Evolutionary conservation across 164 flowering plant species (phyloP), one percentile per base, ranked within the genome.

Genomic region (Nymphaea colorata): DNA sequence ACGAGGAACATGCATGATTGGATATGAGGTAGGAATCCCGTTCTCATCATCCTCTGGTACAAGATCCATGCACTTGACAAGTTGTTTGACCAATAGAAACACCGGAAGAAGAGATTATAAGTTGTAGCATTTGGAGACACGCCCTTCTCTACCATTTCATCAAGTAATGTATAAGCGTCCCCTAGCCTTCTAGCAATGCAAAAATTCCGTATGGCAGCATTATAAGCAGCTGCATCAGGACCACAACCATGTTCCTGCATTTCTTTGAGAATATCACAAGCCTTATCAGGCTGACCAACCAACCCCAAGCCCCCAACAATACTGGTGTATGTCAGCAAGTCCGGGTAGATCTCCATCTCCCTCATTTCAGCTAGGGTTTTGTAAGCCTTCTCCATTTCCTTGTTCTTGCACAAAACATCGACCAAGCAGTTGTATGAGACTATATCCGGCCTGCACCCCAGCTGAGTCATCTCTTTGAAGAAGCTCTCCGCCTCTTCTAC

Each of bases 211-310:
- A 90, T 90, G 0, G 75, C 85, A 61, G 98, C 96, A 80, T 93
- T 93, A 42, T 87, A 86, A 0, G 96, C 95, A 4, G 98, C 82
- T 66, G 73, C 86, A 82, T 93, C 98, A 0, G 98, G 96, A 72
- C 86, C 82, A 70, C 89, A 86, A 5, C 98, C 93, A 74, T 81
- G 71, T 78, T 90, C 96, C 74, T 76, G 83, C 96, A 93, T 93
- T 76, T 88, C 96, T 73, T 79, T 86, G 80, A 90, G 83, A 64
- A 87, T 68, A 69, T 79, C 80, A 69, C 86, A 78, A 36, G 93
- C 96, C 77, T 90, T 90, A 74, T 93, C 96, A 5, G 96, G 96
- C 79, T 88, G 96, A 59, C 98, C 98, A 5, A 80, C 62, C 79
- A 87, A 83, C 25, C 96, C 98, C 77, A 90, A 76, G 10, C 98